Evolutionary conservation across 2,329 filamentous ascomycete genomes (phyloP).

Genomic region (Cladosporium sp.): DNA sequence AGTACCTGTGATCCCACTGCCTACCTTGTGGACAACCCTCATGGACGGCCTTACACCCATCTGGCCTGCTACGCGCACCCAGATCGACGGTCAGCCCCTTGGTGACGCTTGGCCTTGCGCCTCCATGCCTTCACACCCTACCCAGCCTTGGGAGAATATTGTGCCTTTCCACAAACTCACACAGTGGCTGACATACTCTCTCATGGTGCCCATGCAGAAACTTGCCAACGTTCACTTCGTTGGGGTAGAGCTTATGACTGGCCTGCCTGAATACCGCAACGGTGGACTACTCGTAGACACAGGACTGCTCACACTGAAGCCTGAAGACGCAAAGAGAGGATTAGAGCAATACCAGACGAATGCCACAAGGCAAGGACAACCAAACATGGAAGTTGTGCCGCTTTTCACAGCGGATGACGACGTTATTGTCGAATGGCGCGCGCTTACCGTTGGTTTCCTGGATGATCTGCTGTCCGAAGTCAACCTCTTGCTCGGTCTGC

Average conservation of each 20-base stretch:
- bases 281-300: slow-evolving; percentile 86
- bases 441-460: slow-evolving; percentile 72
- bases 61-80: slow-evolving; percentile 85
- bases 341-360: slow-evolving; percentile 70
- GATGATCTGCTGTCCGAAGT: slow-evolving; percentile 71
- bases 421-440: slow-evolving; percentile 78
- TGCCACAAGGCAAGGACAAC: slow-evolving; percentile 70
- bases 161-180: slow-evolving; percentile 93
- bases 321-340: slow-evolving; percentile 69
- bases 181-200: slow-evolving; percentile 91
- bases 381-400: slow-evolving; percentile 72
- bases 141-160: slow-evolving; percentile 74
- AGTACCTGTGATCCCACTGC: slow-evolving; percentile 80
- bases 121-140: slow-evolving; percentile 74
- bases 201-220: slow-evolving; percentile 88
- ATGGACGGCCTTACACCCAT: slow-evolving; percentile 85
- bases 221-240: slow-evolving; percentile 79
- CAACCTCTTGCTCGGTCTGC: slow-evolving; percentile 67
- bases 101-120: slow-evolving; percentile 94
- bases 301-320: slow-evolving; percentile 76
- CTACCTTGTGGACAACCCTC: slow-evolving; percentile 86
- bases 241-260: slow-evolving; percentile 81
- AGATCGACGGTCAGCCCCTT: slow-evolving; percentile 81
- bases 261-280: slow-evolving; percentile 88
- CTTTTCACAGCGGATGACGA: slow-evolving; percentile 74